phyloP scores from a whole-genome alignment of 192 early-diverging fungal genomes.

The Coemansia pectinata region DNA sequence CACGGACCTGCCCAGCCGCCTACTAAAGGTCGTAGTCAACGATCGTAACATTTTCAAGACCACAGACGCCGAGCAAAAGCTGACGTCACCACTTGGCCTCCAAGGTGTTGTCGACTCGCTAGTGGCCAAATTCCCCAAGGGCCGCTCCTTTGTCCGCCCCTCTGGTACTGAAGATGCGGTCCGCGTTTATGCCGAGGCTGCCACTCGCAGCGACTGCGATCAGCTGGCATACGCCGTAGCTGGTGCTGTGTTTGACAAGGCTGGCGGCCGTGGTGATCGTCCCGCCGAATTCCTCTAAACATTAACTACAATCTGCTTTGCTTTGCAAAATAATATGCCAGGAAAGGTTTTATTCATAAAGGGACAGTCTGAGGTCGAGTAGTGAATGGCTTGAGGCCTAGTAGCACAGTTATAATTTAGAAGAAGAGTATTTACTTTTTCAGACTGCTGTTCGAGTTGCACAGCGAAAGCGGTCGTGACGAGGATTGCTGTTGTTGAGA shows the following conservation, averaged over 20 bases:
- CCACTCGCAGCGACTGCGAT: constrained; percentile 86
- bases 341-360: not conserved
- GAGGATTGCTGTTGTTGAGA: not conserved
- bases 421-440: not conserved
- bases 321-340: not conserved
- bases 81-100: constrained; percentile 83
- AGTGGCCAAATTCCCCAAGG: constrained; percentile 80
- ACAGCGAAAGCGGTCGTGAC: not conserved
- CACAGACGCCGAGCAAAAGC: constrained; percentile 93
- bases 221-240: constrained; percentile 83
- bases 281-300: constrained; percentile 59
- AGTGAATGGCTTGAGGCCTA: too few relatives aligned
- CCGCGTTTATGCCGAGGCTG: constrained; percentile 98
- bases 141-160: constrained; percentile 95
- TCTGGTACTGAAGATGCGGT: constrained; percentile 99
- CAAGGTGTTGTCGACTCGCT: constrained; percentile 83
- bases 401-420: constrained; percentile 2
- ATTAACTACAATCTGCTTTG: not conserved
- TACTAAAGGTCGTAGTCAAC: constrained; percentile 93
- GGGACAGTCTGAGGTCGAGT: too few relatives aligned
- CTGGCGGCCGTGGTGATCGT: constrained; percentile 86
- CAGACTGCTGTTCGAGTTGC: constrained; percentile 13
- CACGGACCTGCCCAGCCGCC: constrained; percentile 90
- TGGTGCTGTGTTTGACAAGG: constrained; percentile 90
- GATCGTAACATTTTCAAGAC: constrained; percentile 90